Conservation (phyloP, 2,329 filamentous ascomycete genomes). For the Boeremia exigua region DNA sequence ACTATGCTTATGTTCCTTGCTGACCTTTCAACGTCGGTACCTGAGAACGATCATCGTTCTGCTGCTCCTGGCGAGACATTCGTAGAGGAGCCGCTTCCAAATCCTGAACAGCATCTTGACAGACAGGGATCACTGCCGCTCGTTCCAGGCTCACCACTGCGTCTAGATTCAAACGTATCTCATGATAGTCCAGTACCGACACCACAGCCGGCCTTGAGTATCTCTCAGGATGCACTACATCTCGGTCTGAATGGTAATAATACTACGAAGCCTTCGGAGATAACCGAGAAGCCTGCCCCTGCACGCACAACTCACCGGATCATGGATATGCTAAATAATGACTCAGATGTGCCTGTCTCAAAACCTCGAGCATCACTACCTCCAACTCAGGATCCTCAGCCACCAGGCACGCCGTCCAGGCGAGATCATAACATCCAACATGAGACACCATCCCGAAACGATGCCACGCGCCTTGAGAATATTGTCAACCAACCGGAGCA, state of each 20-base stretch:
- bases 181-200: slow-evolving; percentile 26
- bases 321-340: slow-evolving; percentile 47
- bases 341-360: slow-evolving; percentile 37
- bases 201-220: slow-evolving; percentile 12
- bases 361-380: slow-evolving; percentile 28
- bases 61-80: neutral
- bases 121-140: slow-evolving; percentile 27
- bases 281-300: slow-evolving; percentile 28
- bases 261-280: slow-evolving; percentile 14
- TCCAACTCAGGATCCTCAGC: slow-evolving; percentile 20
- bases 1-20: slow-evolving; percentile 49
- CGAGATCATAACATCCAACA: slow-evolving; percentile 21
- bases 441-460: slow-evolving; percentile 27
- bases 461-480: slow-evolving; percentile 25
- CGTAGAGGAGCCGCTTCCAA: neutral
- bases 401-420: slow-evolving; percentile 22
- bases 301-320: slow-evolving; percentile 45
- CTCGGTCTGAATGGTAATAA: slow-evolving; percentile 18
- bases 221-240: slow-evolving; percentile 7
- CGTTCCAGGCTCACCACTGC: slow-evolving; percentile 19
- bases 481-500: slow-evolving; percentile 29
- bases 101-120: slow-evolving; percentile 16
- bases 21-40: slow-evolving; percentile 38
- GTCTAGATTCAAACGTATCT: slow-evolving; percentile 25
- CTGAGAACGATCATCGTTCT: neutral